Base-by-base conservation (phyloP, 2,329 filamentous ascomycete species). In the Ceratocystiopsis minuta region DNA sequence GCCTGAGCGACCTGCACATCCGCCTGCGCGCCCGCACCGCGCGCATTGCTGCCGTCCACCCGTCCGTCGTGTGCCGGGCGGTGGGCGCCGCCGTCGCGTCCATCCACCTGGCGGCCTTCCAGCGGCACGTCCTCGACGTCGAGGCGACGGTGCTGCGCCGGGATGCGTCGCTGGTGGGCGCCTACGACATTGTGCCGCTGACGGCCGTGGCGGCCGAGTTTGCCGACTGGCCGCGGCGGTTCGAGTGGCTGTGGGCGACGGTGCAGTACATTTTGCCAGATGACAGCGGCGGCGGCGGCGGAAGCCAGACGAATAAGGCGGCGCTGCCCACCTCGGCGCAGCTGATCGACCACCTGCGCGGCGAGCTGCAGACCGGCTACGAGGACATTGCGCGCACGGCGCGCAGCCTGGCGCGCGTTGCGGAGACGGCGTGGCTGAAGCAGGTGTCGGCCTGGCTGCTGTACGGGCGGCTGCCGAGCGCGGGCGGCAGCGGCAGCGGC, bases 141-240 rank as follows among this genome's bases (percentile, higher is more conserved):
- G 90, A 98, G 60, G 72, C 70, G 44, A 70, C 70, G 13, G 81
- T 98, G 20, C 62, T 96, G 40, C 71, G 68, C 37, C 74, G 76
- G 52, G 85, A 95, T 62, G 70, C 86, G 2, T 72, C 66, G 7
- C 73, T 83, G 45, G 88, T 96, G 2, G 88, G 88, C 36, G 88
- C 83, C 1, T 94, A 95, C 57, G 80, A 88, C 47, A 92, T 94
- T 47, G 88, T 96, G 17, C 88, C 90, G 3, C 61, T 98, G 51
- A 92, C 90, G 39, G 79, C 78, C 2, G 70, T 96, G 16, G 76
- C 93, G 24, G 72, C 71, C 6, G 80, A 90, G 53, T 95, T 96
- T 53, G 76, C 80, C n/a, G 79, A 73, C 36, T 96, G 88, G 88
- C 80, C 72, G 38, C 72, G 84, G 51, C 68, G 78, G 33, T 72